Base-by-base conservation (phyloP, 2,329 filamentous ascomycete genomes). In the Neofusicoccum ribis region DNA sequence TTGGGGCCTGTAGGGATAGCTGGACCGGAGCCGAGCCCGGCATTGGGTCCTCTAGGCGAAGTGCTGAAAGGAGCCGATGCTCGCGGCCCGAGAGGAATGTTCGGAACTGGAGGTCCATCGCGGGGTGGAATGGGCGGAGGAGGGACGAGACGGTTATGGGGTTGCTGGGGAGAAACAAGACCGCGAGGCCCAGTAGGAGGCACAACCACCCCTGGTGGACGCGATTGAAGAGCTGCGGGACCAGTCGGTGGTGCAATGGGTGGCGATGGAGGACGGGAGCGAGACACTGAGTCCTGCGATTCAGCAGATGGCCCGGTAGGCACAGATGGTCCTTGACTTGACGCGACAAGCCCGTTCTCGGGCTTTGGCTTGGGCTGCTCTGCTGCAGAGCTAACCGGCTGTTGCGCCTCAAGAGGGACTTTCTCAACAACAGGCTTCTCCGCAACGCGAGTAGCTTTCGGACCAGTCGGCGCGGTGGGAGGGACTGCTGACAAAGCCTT, bases 1-100 rank as follows among this genome's bases (percentile, higher is more conserved):
- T 78, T 78, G 7, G 78, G 78, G 3, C 78, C 77, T 37, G 77
- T 79, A 2, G 78, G 78, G 20, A 79, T 78, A 7, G 46, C 44
- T 5, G 63, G 52, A 31, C 54, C 54, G 5, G 54, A 20, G 12
- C 36, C 69, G 5, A 47, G 39, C 2, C 62, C 62, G 11, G 62
- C 62, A 39, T 56, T 44, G 5, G 54, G 52, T 17, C 52, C 70
- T 73, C 65, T 76, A 74, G 77, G 77, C 5, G 77, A 78, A 2
- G 76, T 77, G 56, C 69, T 77, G 36, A 72, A 69, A 5, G 70
- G 58, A 65, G 70, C 63, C 5, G 70, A 66, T 51, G 69, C 69
- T 41, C 77, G 71, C 6, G 75, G 70, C 2, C 73, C 75, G 11
- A 73, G 67, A 14, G 73, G 70, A 15, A 71, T 68, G 31, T 64